These are phyloP conservation scores for Hyphopichia pseudoburtonii DNA, from an alignment of 1,139 yeast genomes.

Conservation along the genomic window DNA sequence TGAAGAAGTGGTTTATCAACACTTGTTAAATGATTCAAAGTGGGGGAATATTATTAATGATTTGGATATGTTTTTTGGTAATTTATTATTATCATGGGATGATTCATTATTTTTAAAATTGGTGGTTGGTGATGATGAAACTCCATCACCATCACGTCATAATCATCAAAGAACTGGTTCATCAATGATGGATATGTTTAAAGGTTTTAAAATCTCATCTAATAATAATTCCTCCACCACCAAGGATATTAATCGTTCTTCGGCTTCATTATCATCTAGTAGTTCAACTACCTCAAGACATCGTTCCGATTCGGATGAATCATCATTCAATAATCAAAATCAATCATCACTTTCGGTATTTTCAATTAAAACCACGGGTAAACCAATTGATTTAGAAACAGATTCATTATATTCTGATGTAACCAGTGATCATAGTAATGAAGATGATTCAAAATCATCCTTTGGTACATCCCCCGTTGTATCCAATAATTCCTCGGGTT, in stretches of 20 bases:
- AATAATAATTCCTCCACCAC: constrained; percentile 5
- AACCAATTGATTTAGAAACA: constrained; percentile 11
- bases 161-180: constrained; percentile 9
- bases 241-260: constrained; percentile 20
- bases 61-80: constrained; percentile 44
- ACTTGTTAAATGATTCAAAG: constrained; percentile 55
- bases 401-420: constrained; percentile 17
- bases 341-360: constrained; percentile 12
- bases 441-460: constrained; percentile 1
- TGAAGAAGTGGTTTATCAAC: constrained; percentile 63
- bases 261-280: constrained; percentile 21
- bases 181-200: constrained; percentile 20
- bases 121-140: constrained; percentile 4
- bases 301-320: constrained; percentile 16
- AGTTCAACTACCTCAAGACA: constrained; percentile 25
- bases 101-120: constrained; percentile 25
- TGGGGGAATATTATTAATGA: constrained; percentile 54
- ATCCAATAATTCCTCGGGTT: background rate
- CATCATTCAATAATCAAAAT: constrained; percentile 7
- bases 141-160: constrained; percentile 5
- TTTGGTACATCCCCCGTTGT: background rate
- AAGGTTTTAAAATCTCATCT: constrained; percentile 15
- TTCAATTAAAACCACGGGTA: constrained; percentile 7
- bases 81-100: constrained; percentile 37
- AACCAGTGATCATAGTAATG: constrained; percentile 10